These are phyloP conservation scores for Russula dissimulans DNA, from an alignment of 768 basidiomycete genomes.

Conservation along the genomic window DNA sequence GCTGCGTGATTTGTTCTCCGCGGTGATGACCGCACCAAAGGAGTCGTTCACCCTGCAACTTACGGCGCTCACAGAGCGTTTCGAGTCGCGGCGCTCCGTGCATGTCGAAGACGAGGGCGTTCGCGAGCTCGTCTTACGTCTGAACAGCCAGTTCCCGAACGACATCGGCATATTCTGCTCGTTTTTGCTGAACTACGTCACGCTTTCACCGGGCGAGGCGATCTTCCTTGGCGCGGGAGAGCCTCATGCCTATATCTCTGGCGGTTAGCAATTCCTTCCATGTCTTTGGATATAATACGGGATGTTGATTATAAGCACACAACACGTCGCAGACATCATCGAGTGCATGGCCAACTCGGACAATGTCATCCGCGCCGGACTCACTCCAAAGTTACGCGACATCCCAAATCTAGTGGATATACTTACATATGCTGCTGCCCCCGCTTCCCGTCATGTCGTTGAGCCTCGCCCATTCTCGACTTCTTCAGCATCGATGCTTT, in stretches of 20 bases:
- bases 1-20: slow-evolving; percentile 69
- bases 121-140: slow-evolving; percentile 50
- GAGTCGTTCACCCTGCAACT: slow-evolving; percentile 46
- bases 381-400: slow-evolving; percentile 94
- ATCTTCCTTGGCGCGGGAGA: slow-evolving; percentile 95
- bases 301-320: background rate
- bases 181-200: slow-evolving; percentile 81
- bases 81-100: slow-evolving; percentile 34
- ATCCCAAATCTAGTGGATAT: slow-evolving; percentile 81
- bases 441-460: slow-evolving; percentile 62
- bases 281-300: background rate
- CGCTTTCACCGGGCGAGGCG: slow-evolving; percentile 73
- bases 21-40: slow-evolving; percentile 74
- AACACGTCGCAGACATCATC: slow-evolving; percentile 64
- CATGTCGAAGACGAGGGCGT: slow-evolving; percentile 38
- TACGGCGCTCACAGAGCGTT: slow-evolving; percentile 49
- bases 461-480: slow-evolving; percentile 40
- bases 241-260: slow-evolving; percentile 92
- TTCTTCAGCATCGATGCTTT: slow-evolving; percentile 40
- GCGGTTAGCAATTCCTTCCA: slow-evolving; percentile 46
- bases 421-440: slow-evolving; percentile 74
- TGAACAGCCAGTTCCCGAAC: slow-evolving; percentile 73
- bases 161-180: slow-evolving; percentile 93
- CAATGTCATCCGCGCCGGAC: slow-evolving; percentile 96
- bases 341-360: slow-evolving; percentile 99